Conservation (phyloP, 257 asterid genomes). For the Solanum rostratum region DNA sequence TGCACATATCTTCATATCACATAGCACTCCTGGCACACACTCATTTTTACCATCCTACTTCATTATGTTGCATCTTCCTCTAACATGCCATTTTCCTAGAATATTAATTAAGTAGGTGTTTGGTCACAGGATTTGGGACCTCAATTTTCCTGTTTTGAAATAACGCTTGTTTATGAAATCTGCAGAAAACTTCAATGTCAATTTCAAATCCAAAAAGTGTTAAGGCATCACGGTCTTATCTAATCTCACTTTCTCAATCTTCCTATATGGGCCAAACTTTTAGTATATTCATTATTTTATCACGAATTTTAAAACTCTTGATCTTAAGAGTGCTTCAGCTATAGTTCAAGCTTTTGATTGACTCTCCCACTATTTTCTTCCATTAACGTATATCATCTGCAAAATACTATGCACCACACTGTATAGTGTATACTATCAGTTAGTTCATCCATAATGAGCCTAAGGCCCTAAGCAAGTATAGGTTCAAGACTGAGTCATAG, state of each 20-base stretch:
- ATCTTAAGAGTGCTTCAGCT: background rate
- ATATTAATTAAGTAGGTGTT: background rate
- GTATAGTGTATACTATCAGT: background rate
- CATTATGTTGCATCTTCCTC: background rate
- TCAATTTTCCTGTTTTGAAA: too few relatives aligned
- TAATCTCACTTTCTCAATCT: background rate
- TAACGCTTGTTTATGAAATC: too few relatives aligned
- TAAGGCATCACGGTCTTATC: background rate
- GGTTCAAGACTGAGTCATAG: background rate
- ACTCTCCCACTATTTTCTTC: background rate
- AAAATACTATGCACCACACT: background rate
- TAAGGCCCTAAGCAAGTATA: background rate
- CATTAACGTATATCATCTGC: background rate
- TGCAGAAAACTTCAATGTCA: too few relatives aligned
- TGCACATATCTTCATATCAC: background rate
- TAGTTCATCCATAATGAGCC: background rate
- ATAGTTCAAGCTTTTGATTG: background rate
- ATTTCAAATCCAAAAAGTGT: too few relatives aligned
- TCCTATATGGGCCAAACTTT: background rate
- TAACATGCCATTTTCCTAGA: background rate
- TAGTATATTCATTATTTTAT: background rate
- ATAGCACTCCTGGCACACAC: background rate
- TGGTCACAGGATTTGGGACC: too few relatives aligned
- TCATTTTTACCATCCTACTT: background rate
- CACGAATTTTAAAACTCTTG: background rate